Conservation (phyloP, 768 basidiomycete species). For the Vararia minispora region DNA sequence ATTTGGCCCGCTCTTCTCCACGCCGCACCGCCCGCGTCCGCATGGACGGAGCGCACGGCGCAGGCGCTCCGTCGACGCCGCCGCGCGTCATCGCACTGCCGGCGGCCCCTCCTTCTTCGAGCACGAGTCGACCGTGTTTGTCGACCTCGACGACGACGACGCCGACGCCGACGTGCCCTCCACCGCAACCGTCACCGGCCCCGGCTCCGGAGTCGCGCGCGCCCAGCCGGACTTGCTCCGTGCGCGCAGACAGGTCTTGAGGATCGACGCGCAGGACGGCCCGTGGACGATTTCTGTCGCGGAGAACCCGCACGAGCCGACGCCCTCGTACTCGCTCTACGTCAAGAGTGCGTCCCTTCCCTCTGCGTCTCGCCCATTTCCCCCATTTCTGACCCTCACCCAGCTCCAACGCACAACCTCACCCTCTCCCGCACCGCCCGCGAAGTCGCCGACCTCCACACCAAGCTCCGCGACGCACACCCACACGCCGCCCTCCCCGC, state of each 20-base stretch:
- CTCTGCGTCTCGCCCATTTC: conserved; percentile 16
- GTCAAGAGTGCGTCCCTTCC: conserved; percentile 67
- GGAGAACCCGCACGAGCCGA: conserved; percentile 65
- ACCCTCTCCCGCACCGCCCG: conserved; percentile 70
- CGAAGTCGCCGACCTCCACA: conserved; percentile 75
- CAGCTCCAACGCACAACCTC: conserved; percentile 84
- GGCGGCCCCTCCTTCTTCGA: conserved; percentile 34
- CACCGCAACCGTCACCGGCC: conserved; percentile 17
- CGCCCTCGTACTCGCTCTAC: conserved; percentile 73
- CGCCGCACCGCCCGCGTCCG: conserved; percentile 24
- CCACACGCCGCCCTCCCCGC: conserved; percentile 45
- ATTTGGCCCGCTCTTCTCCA: conserved; percentile 18
- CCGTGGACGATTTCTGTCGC: conserved; percentile 86
- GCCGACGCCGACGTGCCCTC: conserved; percentile 9
- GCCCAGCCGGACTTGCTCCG: no score
- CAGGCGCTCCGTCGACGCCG: conserved; percentile 26
- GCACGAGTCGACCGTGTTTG: conserved; percentile 21
- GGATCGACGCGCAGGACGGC: conserved; percentile 67
- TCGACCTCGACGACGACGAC: conserved; percentile 14
- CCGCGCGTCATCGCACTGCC: conserved; percentile 25
- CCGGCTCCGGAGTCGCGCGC: no score
- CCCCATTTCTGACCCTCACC: conserved; percentile 9
- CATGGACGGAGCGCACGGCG: conserved; percentile 26
- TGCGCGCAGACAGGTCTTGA: conserved; percentile 32
- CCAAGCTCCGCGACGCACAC: conserved; percentile 60